Evolutionary conservation across 1,284 basidiomycete species (phyloP).

Genomic region (Ceratobasidium papillatum): DNA sequence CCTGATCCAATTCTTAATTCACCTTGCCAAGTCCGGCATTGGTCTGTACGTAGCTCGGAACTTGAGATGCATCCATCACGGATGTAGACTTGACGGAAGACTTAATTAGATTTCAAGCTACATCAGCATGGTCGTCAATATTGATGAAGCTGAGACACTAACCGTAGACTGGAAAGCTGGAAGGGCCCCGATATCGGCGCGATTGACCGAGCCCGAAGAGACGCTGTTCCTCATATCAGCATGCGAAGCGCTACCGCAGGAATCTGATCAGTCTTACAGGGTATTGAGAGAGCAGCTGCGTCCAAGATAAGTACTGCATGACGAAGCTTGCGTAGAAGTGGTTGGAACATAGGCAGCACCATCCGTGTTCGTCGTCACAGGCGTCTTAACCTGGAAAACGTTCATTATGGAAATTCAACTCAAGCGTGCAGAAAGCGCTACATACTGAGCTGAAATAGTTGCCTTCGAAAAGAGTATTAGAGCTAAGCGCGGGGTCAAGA

Average conservation of each 20-base stretch:
- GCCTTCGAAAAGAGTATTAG: conserved; percentile 22
- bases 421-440: neutral
- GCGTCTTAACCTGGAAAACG: neutral
- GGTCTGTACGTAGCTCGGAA: conserved; percentile 16
- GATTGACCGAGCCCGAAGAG: conserved; percentile 12
- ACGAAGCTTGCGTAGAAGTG: neutral
- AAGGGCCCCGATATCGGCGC: conserved; percentile 2
- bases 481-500: conserved; percentile 15
- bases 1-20: conserved; percentile 26
- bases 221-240: neutral
- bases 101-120: neutral
- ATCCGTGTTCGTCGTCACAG: neutral
- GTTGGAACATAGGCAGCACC: neutral
- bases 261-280: neutral
- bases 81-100: conserved; percentile 25
- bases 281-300: neutral
- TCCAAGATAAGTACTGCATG: neutral
- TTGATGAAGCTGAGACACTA: neutral
- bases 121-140: neutral
- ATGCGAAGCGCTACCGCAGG: no score
- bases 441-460: conserved; percentile 35
- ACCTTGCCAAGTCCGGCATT: conserved; percentile 35
- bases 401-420: neutral
- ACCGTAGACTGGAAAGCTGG: neutral
- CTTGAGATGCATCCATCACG: conserved; percentile 25